phyloP scores from a whole-genome alignment of 148 eudicot species.

The Suaeda aralocaspica region DNA sequence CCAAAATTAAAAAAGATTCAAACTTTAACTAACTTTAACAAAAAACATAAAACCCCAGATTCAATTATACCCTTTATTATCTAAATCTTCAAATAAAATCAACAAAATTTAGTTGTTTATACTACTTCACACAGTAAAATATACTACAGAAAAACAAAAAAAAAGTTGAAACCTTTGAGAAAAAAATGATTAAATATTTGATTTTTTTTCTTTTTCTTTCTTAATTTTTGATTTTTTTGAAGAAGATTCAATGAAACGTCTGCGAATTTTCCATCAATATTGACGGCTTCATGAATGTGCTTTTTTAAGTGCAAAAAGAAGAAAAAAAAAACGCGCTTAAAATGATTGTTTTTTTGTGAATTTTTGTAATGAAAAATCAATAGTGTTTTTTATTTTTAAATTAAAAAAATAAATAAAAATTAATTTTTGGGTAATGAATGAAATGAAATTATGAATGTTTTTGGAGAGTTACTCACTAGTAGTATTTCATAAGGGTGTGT shows the following conservation, averaged over 20 bases:
- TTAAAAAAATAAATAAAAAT: no score
- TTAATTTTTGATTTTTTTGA: neutral
- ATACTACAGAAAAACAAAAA: constrained; percentile 17
- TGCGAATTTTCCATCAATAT: constrained; percentile 35
- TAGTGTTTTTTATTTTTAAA: no score
- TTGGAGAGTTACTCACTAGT: constrained; percentile 8
- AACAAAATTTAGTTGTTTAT: no score
- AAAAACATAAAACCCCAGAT: neutral
- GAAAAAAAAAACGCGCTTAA: constrained; percentile 1
- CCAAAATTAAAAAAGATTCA: constrained; percentile 24
- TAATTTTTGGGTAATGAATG: no score
- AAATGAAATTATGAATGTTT: neutral
- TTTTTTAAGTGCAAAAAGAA: neutral
- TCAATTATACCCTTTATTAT: constrained; percentile 9
- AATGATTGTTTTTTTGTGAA: neutral
- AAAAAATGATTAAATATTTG: neutral
- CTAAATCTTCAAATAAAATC: neutral
- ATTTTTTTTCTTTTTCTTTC: neutral
- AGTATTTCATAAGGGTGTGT: neutral
- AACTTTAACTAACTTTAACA: constrained; percentile 9
- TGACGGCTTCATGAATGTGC: constrained; percentile 30
- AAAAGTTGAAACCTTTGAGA: constrained; percentile 12
- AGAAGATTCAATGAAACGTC: constrained; percentile 42
- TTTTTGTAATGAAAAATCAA: no score
- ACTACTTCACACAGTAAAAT: neutral